Conservation (phyloP, 2,329 filamentous ascomycete species). For the Pyrenochaeta sp. region DNA sequence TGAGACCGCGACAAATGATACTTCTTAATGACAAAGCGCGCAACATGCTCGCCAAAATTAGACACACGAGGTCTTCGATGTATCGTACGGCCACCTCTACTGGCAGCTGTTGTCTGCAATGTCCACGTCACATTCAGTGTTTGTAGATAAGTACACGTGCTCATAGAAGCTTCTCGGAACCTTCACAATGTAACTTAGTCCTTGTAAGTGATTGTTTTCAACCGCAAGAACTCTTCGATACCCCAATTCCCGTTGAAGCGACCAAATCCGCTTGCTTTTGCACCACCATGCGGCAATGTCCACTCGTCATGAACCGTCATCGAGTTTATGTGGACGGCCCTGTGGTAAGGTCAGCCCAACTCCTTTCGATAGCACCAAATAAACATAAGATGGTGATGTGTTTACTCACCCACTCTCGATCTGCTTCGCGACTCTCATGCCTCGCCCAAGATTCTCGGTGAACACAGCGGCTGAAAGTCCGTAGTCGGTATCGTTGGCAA, state of each 20-base stretch:
- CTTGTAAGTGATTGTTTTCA: constrained; percentile 54
- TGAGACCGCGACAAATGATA: too few relatives aligned
- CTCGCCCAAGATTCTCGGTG: constrained; percentile 68
- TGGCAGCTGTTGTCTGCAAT: too few relatives aligned
- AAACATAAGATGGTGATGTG: constrained; percentile 3
- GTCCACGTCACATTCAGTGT: not conserved
- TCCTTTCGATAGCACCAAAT: not conserved
- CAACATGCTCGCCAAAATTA: too few relatives aligned
- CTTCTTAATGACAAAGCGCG: too few relatives aligned
- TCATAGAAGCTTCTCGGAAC: too few relatives aligned
- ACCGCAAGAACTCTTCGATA: constrained; percentile 57
- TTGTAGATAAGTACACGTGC: too few relatives aligned
- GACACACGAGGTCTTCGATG: too few relatives aligned
- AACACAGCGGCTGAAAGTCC: constrained; percentile 77
- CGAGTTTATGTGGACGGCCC: constrained; percentile 60
- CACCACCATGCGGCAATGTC: constrained; percentile 58
- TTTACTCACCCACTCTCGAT: constrained; percentile 64
- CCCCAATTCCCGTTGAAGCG: constrained; percentile 57
- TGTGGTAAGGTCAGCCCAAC: constrained; percentile 20
- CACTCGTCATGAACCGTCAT: constrained; percentile 62
- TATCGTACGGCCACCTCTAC: too few relatives aligned
- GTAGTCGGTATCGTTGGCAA: constrained; percentile 85
- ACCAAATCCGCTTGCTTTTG: constrained; percentile 60
- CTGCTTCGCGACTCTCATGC: constrained; percentile 54
- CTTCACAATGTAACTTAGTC: constrained; percentile 23